Conservation (phyloP, 139 green algal species). For the Volvox reticuliferus region DNA sequence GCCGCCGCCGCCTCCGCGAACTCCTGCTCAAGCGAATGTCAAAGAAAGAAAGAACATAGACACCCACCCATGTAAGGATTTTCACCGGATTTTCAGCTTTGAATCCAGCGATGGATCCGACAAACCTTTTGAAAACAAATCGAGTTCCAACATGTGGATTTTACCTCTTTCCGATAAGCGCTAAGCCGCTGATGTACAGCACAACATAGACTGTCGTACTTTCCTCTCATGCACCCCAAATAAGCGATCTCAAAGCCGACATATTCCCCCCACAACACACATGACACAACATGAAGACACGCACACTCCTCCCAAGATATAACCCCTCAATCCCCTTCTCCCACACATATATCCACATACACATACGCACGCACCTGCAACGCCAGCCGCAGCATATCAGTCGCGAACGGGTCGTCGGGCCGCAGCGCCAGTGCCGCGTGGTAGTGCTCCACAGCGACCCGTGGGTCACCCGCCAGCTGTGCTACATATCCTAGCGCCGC, state of each 20-base stretch:
- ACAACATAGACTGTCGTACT: too few species aligned
- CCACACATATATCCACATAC: background rate
- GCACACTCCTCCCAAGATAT: background rate
- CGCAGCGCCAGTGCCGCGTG: conserved; percentile 87
- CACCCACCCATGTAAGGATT: too few species aligned
- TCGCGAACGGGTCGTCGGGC: conserved; percentile 84
- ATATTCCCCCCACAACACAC: background rate
- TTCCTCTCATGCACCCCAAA: too few species aligned
- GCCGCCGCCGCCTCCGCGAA: conserved; percentile 5
- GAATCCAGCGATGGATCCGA: background rate
- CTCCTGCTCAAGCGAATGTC: background rate
- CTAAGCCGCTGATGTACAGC: background rate
- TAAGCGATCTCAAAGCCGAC: too few species aligned
- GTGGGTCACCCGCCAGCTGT: conserved; percentile 80
- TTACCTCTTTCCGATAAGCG: background rate
- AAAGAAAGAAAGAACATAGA: too few species aligned
- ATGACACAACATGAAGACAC: background rate
- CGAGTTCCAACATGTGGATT: background rate
- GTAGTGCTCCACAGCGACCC: conserved; percentile 87
- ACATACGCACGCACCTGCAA: conserved; percentile 51
- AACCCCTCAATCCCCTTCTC: background rate
- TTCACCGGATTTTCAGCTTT: background rate
- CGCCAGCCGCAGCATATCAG: conserved; percentile 85
- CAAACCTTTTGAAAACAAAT: background rate
- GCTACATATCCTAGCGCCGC: conserved; percentile 84